Percentiles rank a stretch among this genome's conserved stretches.
Conservation (phyloP, 1,284 basidiomycete species). For the Irpex sp. region DNA sequence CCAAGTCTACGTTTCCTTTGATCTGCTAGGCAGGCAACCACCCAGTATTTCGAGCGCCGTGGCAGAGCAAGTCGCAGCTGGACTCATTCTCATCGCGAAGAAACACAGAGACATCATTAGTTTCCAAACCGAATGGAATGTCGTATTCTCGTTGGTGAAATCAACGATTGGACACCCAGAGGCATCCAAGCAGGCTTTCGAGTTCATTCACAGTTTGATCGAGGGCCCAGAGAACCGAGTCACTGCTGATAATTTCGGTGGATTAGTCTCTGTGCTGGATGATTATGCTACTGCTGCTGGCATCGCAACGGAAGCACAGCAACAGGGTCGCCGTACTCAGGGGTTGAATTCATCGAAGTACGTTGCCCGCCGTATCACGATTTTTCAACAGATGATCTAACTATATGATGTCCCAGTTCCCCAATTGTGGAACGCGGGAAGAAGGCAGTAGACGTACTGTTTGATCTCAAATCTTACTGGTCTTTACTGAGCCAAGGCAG, state of each 20-base stretch:
- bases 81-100: conserved; percentile 76
- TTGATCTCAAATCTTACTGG: conserved; percentile 66
- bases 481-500: conserved; percentile 45
- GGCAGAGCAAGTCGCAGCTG: conserved; percentile 88
- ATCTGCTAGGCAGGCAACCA: conserved; percentile 82
- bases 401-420: conserved; percentile 47
- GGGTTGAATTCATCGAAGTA: conserved; percentile 53
- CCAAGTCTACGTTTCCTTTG: conserved; percentile 92
- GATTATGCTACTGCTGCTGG: conserved; percentile 83
- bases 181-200: conserved; percentile 82
- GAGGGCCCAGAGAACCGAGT: conserved; percentile 60
- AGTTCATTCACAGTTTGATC: conserved; percentile 64
- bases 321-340: conserved; percentile 50
- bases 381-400: neutral
- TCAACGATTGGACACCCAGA: conserved; percentile 87
- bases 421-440: conserved; percentile 77
- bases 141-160: conserved; percentile 88
- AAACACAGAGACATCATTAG: conserved; percentile 74
- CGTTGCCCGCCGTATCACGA: conserved; percentile 5
- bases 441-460: conserved; percentile 80
- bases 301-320: conserved; percentile 54
- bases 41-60: conserved; percentile 76
- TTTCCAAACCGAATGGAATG: conserved; percentile 94
- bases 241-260: conserved; percentile 77
- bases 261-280: conserved; percentile 79